Percentiles rank a stretch among this genome's conserved stretches.
Conservation (phyloP, 768 basidiomycete species). For the Holtermanniella nyarrowii region DNA sequence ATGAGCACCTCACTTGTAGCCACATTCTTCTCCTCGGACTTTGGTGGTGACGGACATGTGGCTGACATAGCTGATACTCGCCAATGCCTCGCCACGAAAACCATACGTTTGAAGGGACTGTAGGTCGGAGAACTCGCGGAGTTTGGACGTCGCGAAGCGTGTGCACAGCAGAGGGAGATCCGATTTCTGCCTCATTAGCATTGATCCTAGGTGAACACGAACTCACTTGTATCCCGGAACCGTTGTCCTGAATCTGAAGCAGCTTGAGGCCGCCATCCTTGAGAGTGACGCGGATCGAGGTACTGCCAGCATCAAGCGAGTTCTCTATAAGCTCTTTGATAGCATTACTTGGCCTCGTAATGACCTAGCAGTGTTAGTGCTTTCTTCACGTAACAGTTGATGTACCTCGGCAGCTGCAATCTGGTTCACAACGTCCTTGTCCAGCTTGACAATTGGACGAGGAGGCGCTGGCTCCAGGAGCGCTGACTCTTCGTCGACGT, state of each 20-base stretch:
- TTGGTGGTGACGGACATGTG: conserved; percentile 85
- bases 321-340: conserved; percentile 95
- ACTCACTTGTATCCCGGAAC: conserved; percentile 80
- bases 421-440: conserved; percentile 75
- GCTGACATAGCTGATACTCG: conserved; percentile 88
- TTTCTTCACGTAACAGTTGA: too few relatives aligned
- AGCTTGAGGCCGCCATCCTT: conserved; percentile 95
- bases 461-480: conserved; percentile 10
- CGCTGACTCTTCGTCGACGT: not conserved
- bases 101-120: conserved; percentile 81
- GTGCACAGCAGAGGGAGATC: conserved; percentile 87
- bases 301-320: conserved; percentile 82
- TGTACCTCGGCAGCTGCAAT: conserved; percentile 62
- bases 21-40: conserved; percentile 66
- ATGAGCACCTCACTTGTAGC: conserved; percentile 70
- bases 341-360: conserved; percentile 83
- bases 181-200: conserved; percentile 52
- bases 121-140: conserved; percentile 75
- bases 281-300: conserved; percentile 71
- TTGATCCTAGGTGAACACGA: not conserved
- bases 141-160: conserved; percentile 89
- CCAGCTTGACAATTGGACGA: conserved; percentile 56
- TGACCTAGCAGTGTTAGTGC: conserved; percentile 49
- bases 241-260: conserved; percentile 93
- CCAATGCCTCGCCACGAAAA: conserved; percentile 92